A percentile compares a stretch with the other conserved stretches of the same genome.
phyloP scores from a whole-genome alignment of 768 basidiomycete species.

The Suillus americanus region DNA sequence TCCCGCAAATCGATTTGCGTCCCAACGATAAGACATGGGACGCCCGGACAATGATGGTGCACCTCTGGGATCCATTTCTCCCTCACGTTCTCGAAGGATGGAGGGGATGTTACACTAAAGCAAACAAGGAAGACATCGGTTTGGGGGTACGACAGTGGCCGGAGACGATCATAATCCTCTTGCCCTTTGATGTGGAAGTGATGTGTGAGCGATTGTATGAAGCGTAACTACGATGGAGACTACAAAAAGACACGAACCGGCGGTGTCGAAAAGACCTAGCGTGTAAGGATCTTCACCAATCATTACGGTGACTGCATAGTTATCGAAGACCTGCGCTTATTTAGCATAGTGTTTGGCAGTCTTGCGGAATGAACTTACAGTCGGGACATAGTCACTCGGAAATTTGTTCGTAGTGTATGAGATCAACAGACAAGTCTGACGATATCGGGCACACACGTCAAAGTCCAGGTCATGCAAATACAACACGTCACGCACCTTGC shows the following conservation, averaged over 20 bases:
- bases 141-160: constrained; percentile 98
- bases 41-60: constrained; percentile 98
- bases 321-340: constrained; percentile 78
- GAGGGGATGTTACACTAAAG: constrained; percentile 98
- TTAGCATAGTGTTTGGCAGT: constrained; percentile 8
- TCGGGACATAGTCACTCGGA: constrained; percentile 98
- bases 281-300: constrained; percentile 99
- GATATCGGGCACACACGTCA: background rate
- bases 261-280: constrained; percentile 97
- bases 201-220: constrained; percentile 13
- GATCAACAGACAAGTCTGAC: constrained; percentile 91
- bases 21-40: constrained; percentile 98
- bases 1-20: constrained; percentile 98
- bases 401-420: constrained; percentile 99
- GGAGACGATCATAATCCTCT: constrained; percentile 99
- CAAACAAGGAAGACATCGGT: constrained; percentile 99
- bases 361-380: constrained; percentile 54
- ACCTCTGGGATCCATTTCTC: constrained; percentile 99
- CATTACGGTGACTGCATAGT: constrained; percentile 99
- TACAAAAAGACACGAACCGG: constrained; percentile 60
- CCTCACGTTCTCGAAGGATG: constrained; percentile 99
- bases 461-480: background rate
- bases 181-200: constrained; percentile 58
- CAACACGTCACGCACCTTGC: constrained; percentile 69
- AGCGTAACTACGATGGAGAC: constrained; percentile 3